phyloP scores from a whole-genome alignment of 495 filamentous ascomycete species.

The Echria macrotheca region DNA sequence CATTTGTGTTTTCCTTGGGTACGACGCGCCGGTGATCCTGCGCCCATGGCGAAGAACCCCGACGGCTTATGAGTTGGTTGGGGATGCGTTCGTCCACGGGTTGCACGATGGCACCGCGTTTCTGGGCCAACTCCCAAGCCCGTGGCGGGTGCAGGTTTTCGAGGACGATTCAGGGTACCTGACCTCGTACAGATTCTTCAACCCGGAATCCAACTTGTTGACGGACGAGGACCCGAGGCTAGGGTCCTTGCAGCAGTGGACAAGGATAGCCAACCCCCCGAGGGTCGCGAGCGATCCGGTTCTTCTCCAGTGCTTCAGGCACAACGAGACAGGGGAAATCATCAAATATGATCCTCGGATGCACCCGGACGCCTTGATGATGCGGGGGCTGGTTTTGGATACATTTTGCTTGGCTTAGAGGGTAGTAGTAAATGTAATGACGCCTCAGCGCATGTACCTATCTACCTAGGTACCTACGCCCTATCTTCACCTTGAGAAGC shows the following conservation, averaged over 20 bases:
- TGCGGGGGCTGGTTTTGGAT: neutral
- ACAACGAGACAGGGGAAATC: neutral
- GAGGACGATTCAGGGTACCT: neutral
- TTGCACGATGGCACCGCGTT: neutral
- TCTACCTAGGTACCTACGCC: no score
- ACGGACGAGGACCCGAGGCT: neutral
- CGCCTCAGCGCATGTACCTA: no score
- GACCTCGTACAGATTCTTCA: neutral
- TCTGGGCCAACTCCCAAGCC: neutral
- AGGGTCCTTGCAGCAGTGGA: neutral
- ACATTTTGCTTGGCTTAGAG: neutral
- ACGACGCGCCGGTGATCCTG: neutral
- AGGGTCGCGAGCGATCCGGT: neutral
- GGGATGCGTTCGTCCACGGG: neutral
- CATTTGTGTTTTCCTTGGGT: neutral
- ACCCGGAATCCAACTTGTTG: neutral
- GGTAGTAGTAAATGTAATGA: no score
- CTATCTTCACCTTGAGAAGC: no score
- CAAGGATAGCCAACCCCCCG: neutral
- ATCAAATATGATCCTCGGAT: neutral
- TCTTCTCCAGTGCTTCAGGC: neutral
- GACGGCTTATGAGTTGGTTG: neutral
- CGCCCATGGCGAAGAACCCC: neutral
- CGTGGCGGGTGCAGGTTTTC: neutral
- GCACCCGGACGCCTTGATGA: neutral